Evolutionary conservation across 768 basidiomycete genomes (phyloP).

Genomic region (Neoboletus magnificus): DNA sequence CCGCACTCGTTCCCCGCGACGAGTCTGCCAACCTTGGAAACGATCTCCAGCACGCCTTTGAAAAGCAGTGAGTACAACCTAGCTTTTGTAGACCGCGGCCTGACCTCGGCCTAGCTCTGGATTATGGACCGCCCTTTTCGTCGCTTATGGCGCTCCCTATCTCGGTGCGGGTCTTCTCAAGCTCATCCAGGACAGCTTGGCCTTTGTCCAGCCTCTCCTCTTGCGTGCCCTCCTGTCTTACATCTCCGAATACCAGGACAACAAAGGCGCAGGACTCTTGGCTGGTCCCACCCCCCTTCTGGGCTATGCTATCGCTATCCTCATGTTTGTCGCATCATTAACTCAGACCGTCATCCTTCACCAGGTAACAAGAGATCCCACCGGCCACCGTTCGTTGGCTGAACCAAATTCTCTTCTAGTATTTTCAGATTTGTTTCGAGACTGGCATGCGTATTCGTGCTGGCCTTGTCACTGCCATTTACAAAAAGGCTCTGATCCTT

Average conservation of each 20-base stretch:
- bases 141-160: constrained; percentile 80
- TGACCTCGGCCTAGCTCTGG: constrained; percentile 41
- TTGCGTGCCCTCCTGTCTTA: constrained; percentile 76
- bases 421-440: constrained; percentile 80
- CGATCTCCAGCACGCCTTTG: constrained; percentile 57
- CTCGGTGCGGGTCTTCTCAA: constrained; percentile 61
- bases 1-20: constrained; percentile 64
- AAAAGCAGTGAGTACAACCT: constrained; percentile 53
- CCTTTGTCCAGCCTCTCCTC: constrained; percentile 85
- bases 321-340: constrained; percentile 83
- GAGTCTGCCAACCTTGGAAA: constrained; percentile 66
- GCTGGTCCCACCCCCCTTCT: constrained; percentile 41
- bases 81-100: background rate
- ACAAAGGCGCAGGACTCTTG: constrained; percentile 32
- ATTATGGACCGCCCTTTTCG: constrained; percentile 70
- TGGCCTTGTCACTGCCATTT: constrained; percentile 82
- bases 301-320: constrained; percentile 71
- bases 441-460: constrained; percentile 94
- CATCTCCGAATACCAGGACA: constrained; percentile 71
- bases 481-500: constrained; percentile 80
- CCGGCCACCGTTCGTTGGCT: background rate
- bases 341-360: constrained; percentile 76
- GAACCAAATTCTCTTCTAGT: constrained; percentile 39
- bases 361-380: constrained; percentile 46
- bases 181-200: constrained; percentile 72